These are phyloP conservation scores for Rhizopogon salebrosus DNA, from an alignment of 768 basidiomycete species.

Conservation along the genomic window DNA sequence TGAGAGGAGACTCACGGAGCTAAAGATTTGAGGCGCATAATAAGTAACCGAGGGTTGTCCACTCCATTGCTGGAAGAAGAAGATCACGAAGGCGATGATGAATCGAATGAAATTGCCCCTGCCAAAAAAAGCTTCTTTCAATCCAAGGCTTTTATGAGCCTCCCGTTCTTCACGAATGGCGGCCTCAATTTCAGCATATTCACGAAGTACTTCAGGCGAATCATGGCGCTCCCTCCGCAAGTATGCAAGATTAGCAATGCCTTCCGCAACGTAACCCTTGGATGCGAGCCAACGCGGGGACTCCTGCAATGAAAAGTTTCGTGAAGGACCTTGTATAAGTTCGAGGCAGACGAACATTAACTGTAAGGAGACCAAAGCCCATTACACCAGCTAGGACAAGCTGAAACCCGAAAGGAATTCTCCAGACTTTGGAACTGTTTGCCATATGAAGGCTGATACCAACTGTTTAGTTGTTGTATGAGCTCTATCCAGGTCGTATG, in stretches of 20 bases:
- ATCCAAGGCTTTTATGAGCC: conserved; percentile 57
- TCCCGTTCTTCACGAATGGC: conserved; percentile 70
- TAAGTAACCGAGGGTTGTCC: conserved; percentile 82
- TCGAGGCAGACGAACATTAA: conserved; percentile 35
- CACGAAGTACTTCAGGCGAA: conserved; percentile 45
- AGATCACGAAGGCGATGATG: conserved; percentile 78
- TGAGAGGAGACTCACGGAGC: conserved; percentile 42
- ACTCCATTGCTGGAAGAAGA: conserved; percentile 77
- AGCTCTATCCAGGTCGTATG: conserved; percentile 1
- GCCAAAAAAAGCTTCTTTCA: conserved; percentile 69
- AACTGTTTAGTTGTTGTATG: conserved; percentile 29
- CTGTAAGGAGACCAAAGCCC: conserved; percentile 60
- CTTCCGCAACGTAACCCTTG: conserved; percentile 49
- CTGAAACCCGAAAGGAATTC: conserved; percentile 71
- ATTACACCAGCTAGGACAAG: conserved; percentile 72
- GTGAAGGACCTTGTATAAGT: background rate
- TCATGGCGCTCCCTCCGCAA: conserved; percentile 42
- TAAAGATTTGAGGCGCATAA: conserved; percentile 72
- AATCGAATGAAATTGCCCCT: conserved; percentile 82
- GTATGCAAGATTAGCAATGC: conserved; percentile 56
- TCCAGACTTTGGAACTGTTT: conserved; percentile 51
- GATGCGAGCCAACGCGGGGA: conserved; percentile 76
- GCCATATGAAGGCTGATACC: conserved; percentile 54
- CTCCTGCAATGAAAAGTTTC: conserved; percentile 40
- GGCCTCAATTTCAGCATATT: conserved; percentile 79